These are phyloP conservation scores for Tuber brumale DNA, from an alignment of 495 filamentous ascomycete genomes.

Conservation along the genomic window DNA sequence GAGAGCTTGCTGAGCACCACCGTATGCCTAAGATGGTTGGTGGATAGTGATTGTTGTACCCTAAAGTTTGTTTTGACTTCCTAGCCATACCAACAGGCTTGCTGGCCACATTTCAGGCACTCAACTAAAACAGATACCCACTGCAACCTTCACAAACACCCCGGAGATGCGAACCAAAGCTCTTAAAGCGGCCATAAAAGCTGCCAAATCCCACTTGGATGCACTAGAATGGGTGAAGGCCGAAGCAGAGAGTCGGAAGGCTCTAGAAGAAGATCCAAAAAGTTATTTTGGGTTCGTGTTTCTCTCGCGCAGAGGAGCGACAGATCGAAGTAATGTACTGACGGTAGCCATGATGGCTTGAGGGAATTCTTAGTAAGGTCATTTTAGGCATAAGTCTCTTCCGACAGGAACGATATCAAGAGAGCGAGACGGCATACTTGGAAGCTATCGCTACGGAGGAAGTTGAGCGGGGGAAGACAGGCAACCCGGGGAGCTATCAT, in stretches of 20 bases:
- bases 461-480: constrained; percentile 49
- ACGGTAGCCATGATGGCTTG: background rate
- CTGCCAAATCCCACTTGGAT: constrained; percentile 71
- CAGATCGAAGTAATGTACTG: background rate
- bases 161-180: constrained; percentile 49
- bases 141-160: background rate
- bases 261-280: constrained; percentile 64
- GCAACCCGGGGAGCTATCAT: constrained; percentile 45
- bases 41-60: background rate
- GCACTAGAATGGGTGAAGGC: constrained; percentile 71
- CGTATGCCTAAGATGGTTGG: background rate
- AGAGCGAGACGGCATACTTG: constrained; percentile 69
- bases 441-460: constrained; percentile 57
- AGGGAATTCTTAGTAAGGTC: constrained; percentile 53
- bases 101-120: background rate
- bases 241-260: constrained; percentile 56
- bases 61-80: background rate
- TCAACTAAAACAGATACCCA: background rate
- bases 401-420: constrained; percentile 60
- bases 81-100: background rate
- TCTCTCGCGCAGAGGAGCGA: background rate
- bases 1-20: background rate
- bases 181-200: constrained; percentile 71
- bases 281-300: constrained; percentile 68
- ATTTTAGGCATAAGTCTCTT: constrained; percentile 77